These are phyloP conservation scores for Rhizophagus sp. DNA, from an alignment of 192 early-diverging fungal genomes.

Conservation along the genomic window DNA sequence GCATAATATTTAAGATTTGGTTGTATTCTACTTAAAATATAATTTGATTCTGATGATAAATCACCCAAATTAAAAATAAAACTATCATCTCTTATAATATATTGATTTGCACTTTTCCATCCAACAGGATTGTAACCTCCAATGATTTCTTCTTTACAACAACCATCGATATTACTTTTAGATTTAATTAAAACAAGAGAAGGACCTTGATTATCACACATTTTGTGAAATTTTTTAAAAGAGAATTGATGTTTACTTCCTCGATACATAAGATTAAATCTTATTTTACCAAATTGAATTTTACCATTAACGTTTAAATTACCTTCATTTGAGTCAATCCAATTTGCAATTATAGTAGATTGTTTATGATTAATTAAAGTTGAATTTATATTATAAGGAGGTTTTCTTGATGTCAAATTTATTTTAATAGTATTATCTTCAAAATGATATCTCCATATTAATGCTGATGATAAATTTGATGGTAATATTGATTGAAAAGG, in stretches of 20 bases:
- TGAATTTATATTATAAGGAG: not conserved
- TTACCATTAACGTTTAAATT: not conserved
- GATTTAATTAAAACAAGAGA: constrained; percentile 10
- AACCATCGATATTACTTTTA: not conserved
- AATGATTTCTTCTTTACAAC: constrained; percentile 21
- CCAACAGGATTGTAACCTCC: constrained; percentile 17
- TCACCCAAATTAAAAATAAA: not conserved
- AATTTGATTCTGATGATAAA: not conserved
- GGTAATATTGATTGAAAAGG: constrained; percentile 6
- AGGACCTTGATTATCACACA: constrained; percentile 11
- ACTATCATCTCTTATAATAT: not conserved
- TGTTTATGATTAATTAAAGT: constrained; percentile 1
- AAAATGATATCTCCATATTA: not conserved
- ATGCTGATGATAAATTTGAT: not conserved
- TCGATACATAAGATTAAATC: constrained; percentile 15
- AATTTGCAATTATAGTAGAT: constrained; percentile 8
- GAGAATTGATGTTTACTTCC: constrained; percentile 7
- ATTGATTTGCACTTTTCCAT: not conserved
- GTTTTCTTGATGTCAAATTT: not conserved
- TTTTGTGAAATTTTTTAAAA: constrained; percentile 9
- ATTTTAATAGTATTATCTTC: not conserved
- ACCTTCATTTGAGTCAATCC: constrained; percentile 14
- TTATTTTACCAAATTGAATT: constrained; percentile 14
- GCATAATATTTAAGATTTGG: not conserved
- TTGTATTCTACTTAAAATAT: constrained; percentile 13